Percentiles rank a stretch among this genome's conserved stretches.
Evolutionary conservation across 495 filamentous ascomycete species (phyloP).

Genomic region (Xylaria intraflava): DNA sequence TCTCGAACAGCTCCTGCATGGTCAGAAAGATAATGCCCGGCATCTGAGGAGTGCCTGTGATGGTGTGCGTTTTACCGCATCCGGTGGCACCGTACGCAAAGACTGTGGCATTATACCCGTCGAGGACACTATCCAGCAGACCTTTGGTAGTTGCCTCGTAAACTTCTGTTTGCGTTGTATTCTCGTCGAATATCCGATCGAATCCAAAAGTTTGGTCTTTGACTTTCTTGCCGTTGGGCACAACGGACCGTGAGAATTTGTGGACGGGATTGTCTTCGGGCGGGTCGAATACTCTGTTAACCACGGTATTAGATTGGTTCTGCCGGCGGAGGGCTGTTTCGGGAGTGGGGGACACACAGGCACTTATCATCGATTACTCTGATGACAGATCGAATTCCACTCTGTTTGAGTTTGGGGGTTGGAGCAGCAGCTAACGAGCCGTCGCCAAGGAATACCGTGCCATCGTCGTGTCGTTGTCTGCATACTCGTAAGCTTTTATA

Average conservation of each 20-base stretch:
- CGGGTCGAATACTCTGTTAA: conserved; percentile 82
- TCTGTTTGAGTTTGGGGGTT: conserved; percentile 74
- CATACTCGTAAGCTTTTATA: conserved; percentile 15
- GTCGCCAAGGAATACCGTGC: conserved; percentile 87
- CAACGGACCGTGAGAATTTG: conserved; percentile 74
- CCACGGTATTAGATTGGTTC: conserved; percentile 13
- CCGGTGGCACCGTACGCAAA: conserved; percentile 98
- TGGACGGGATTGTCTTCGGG: conserved; percentile 96
- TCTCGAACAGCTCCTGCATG: conserved; percentile 97
- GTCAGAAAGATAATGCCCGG: conserved; percentile 98
- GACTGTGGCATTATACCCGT: conserved; percentile 98
- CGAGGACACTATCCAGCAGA: conserved; percentile 88
- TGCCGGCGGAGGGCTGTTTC: background rate
- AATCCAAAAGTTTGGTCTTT: conserved; percentile 98
- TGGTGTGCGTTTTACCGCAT: conserved; percentile 98
- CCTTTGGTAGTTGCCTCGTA: conserved; percentile 89
- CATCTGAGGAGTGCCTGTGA: conserved; percentile 87
- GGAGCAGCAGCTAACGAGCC: conserved; percentile 83
- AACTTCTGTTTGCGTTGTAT: conserved; percentile 83
- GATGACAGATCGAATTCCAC: conserved; percentile 83
- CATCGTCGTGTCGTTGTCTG: conserved; percentile 74
- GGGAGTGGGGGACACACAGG: conserved; percentile 56
- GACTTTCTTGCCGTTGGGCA: conserved; percentile 81
- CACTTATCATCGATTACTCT: conserved; percentile 96
- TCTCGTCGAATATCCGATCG: conserved; percentile 95